Evolutionary conservation across 2,329 filamentous ascomycete species (phyloP), one percentile per base, ranked within the genome.

Genomic region (Trichoderma atroviride): DNA sequence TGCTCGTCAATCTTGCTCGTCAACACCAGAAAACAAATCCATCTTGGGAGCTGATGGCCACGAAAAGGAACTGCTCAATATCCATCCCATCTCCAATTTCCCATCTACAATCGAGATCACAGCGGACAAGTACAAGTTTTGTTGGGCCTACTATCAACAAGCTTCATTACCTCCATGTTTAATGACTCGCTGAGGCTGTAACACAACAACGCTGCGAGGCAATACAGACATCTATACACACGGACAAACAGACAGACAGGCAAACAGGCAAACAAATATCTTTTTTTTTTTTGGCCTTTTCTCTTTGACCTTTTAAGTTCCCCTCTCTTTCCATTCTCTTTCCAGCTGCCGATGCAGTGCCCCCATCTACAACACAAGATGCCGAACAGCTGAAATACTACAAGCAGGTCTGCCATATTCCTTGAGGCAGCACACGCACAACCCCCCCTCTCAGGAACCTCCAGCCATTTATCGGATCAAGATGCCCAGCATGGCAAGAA

Each of bases 401-500:
- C 33, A 35, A 35, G 33, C 4, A 5, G 13, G 11, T 35, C 24
- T 50, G 7, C 6, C 11, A 33, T 47, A 11, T 33, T 33, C 19
- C n/a, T 40, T 2, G 11, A 16, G 33, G 5, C 61, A 22, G n/a
- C 7, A 11, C 24, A 19, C 14, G 7, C 14, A 19, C 3, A 40
- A 19, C 16, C 16, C n/a, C 4, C 19, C n/a, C 47, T 50, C 13
- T 22, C 4, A 50, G 2, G 5, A 35, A 22, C 24, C 4, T 19
- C 14, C 16, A 33, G 37, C 31, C n/a, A 52, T 13, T 35, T 16
- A 64, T 19, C 58, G 35, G 37, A 35, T 24, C 22, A 72, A 50
- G 50, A 78, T 63, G 29, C 75, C 72, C 69, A 74, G 70, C 77
- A 79, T 78, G 16, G 72, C 77, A 14, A 78, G 73, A 47, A 78